Evolutionary conservation across 305 asterid genomes (phyloP).

Genomic region (Plantago lanceolata): DNA sequence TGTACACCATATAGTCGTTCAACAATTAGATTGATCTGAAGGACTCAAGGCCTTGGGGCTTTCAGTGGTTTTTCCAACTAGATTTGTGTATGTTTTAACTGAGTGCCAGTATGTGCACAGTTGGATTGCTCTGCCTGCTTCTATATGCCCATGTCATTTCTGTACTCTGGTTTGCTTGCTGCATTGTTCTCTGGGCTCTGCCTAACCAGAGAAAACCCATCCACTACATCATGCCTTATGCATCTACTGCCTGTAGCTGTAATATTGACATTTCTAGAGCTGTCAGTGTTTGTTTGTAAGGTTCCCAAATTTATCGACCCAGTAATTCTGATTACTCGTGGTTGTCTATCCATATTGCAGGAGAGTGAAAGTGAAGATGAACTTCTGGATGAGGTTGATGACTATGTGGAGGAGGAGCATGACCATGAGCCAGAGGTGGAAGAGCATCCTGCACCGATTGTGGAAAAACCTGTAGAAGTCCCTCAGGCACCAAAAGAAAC

Average conservation of each 20-base stretch:
- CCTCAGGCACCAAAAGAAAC: conserved; percentile 32
- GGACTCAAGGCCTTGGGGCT: neutral
- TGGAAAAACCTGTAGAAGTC: conserved; percentile 30
- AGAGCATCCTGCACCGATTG: conserved; percentile 24
- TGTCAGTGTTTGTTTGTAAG: too few relatives aligned
- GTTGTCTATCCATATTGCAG: conserved; percentile 35
- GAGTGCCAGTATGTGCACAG: too few relatives aligned
- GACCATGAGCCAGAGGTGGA: conserved; percentile 47
- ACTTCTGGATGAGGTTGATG: conserved; percentile 57
- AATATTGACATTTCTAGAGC: too few relatives aligned
- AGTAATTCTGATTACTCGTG: neutral
- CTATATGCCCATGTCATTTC: too few relatives aligned
- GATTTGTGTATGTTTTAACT: too few relatives aligned
- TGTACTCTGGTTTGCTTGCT: too few relatives aligned
- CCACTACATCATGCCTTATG: too few relatives aligned
- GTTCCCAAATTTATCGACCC: too few relatives aligned
- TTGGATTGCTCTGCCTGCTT: too few relatives aligned
- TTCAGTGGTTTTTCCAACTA: neutral
- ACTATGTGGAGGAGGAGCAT: conserved; percentile 55
- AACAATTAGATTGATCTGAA: neutral
- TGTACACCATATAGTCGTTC: neutral
- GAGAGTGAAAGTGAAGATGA: conserved; percentile 75
- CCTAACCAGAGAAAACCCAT: too few relatives aligned
- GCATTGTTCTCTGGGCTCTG: too few relatives aligned
- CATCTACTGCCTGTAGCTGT: too few relatives aligned